These are phyloP conservation scores for Aspergillus asperescens DNA, from an alignment of 495 filamentous ascomycete genomes.

Conservation along the genomic window DNA sequence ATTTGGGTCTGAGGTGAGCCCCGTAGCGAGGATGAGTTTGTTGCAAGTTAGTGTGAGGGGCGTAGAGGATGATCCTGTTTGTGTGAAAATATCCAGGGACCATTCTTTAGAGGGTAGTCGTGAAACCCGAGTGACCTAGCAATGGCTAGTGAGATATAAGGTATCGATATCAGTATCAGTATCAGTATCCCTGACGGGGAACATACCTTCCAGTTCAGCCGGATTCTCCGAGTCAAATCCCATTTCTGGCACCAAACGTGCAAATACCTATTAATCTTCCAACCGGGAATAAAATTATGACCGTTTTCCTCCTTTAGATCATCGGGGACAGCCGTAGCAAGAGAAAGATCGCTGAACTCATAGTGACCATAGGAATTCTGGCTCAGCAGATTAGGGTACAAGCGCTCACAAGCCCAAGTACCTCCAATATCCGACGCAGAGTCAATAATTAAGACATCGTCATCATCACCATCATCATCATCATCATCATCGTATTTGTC, in stretches of 20 bases:
- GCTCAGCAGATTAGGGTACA: conserved; percentile 49
- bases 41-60: conserved; percentile 33
- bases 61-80: not conserved
- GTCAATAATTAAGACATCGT: conserved; percentile 42
- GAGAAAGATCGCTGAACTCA: conserved; percentile 54
- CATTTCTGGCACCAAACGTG: conserved; percentile 52
- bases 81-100: conserved; percentile 19
- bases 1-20: conserved; percentile 54
- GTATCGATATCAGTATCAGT: not conserved
- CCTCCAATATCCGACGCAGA: conserved; percentile 52
- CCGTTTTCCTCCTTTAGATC: conserved; percentile 32
- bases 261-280: conserved; percentile 59
- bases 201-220: conserved; percentile 46
- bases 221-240: conserved; percentile 49
- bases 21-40: conserved; percentile 65
- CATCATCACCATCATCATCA: not conserved
- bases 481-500: not conserved
- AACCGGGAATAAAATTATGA: conserved; percentile 58
- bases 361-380: conserved; percentile 35
- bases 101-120: conserved; percentile 26
- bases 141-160: no score
- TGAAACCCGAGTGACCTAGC: conserved; percentile 24
- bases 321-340: conserved; percentile 35
- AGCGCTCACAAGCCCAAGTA: conserved; percentile 54
- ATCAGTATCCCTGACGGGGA: not conserved